Evolutionary conservation across 1,284 basidiomycete genomes (phyloP), one percentile per base, ranked within the genome.

Genomic region (Puccinia coronata): DNA sequence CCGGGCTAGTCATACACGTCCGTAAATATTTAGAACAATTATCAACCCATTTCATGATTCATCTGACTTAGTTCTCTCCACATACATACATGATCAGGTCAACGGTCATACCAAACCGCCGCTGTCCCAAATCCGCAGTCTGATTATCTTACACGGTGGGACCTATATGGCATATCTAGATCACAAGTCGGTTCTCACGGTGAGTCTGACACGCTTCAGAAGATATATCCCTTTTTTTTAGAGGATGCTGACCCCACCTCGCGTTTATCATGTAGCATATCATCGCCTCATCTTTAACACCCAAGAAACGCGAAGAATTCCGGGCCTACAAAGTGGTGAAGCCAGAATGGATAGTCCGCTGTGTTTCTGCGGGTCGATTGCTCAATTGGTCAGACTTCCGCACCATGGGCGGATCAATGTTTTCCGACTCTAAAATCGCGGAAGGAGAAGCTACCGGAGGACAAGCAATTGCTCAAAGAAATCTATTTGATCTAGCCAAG

Each of bases 71-170:
- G 73, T 43, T 55, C 23, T 16, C 43, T 34, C 72, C 9, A 71
- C 51, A 11, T 25, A 36, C n/a, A 20, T 20, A 20, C 67, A 12
- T 20, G 12, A n/a, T 6, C 49, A 86, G 93, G 92, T 96, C 83
- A 98, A 97, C 85, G 96, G 96, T 0, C 93, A 91, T 88, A 97
- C 95, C 0, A 88, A 90, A 39, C 95, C 96, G 8, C 94, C 95
- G 4, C 90, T 95, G 75, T 92, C 94, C 84, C 93, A 94, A 73
- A 87, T 98, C 0, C 90, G 93, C 3, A 88, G 91, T 83, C 88
- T 98, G 78, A 91, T 98, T 53, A 87, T 96, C 2, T 88, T 91
- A 79, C 90, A 96, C 83, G 96, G 95, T 9, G 96, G 95, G 2
- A 87, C 90, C 20, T 94, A 92, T 82, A 91, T 93, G 79, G 90